Evolutionary conservation across 2,329 filamentous ascomycete species (phyloP), one percentile per base, ranked within the genome.

Genomic region (Cordyceps cateniannulata): DNA sequence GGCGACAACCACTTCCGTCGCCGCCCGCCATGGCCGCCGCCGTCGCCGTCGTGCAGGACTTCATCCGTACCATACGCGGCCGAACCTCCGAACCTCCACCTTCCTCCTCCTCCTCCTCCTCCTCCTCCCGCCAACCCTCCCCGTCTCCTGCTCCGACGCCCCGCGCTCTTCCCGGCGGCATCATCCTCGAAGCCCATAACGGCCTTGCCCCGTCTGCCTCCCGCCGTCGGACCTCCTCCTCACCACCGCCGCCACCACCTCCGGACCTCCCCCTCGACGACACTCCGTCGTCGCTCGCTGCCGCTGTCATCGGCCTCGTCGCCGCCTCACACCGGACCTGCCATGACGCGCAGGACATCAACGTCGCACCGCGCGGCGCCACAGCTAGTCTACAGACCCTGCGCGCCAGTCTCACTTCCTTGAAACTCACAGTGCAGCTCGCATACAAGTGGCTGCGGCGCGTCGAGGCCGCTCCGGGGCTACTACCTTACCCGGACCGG

Each of bases 381-480:
- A 61, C 63, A 16, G 45, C 62, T 4, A n/a, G 25, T 16, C 49
- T 66, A 9, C 18, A 42, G n/a, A 42, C 27, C 14, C 47, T 59
- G 16, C 49, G 44, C 53, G 2, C 9, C 27, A 55, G 57, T 49
- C 32, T 65, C 12, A 54, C 62, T 49, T 61, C 59, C 12, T 53
- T 66, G 32, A 61, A 62, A 45, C 58, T 60, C 18, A 63, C 64
- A 8, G 59, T 42, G 14, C 65, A 63, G 60, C 62, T 64, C 20
- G 53, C 65, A 48, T 62, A 64, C 60, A 64, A 63, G 60, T 61
- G 57, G 53, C 60, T 66, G 51, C 62, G 62, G 27, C 62, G 62
- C 20, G 20, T 63, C 29, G 63, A 66, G 38, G 54, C 40, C 44
- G 16, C 27, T 48, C 61, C 12, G 51, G 40, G 18, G 5, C 18